Conservation (phyloP, 192 early-diverging fungal genomes). For the Phlyctochytrium arcticum region DNA sequence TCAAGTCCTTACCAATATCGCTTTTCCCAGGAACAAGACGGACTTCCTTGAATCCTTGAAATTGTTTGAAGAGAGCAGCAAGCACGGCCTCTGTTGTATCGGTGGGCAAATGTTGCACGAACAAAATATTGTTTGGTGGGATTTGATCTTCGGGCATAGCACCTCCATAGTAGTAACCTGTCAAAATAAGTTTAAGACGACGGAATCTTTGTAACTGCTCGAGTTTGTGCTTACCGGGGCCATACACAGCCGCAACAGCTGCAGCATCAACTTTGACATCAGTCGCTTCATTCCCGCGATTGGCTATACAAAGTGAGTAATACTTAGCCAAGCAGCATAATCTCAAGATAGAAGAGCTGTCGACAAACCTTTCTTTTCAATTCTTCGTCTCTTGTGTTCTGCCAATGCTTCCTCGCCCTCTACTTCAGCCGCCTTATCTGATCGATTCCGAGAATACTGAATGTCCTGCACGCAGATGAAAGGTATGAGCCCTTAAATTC, state of each 20-base stretch:
- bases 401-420: slow-evolving; percentile 60
- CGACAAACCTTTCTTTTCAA: slow-evolving; percentile 58
- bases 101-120: slow-evolving; percentile 81
- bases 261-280: slow-evolving; percentile 14
- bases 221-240: slow-evolving; percentile 12
- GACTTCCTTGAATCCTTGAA: slow-evolving; percentile 92
- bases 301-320: neutral
- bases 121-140: slow-evolving; percentile 91
- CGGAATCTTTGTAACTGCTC: too few relatives aligned
- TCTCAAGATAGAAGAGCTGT: neutral
- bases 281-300: neutral
- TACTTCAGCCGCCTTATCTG: slow-evolving; percentile 56
- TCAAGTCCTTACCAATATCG: slow-evolving; percentile 70
- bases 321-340: neutral
- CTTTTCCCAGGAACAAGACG: slow-evolving; percentile 87
- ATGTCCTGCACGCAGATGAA: slow-evolving; percentile 38
- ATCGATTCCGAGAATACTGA: slow-evolving; percentile 44
- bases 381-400: slow-evolving; percentile 55
- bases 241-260: slow-evolving; percentile 19
- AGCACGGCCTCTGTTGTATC: slow-evolving; percentile 64
- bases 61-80: slow-evolving; percentile 71
- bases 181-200: too few relatives aligned
- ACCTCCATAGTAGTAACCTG: slow-evolving; percentile 6
- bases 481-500: neutral
- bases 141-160: slow-evolving; percentile 65